phyloP scores from a whole-genome alignment of 2,329 filamentous ascomycete species.

The Neophaeococcomyces aloes region DNA sequence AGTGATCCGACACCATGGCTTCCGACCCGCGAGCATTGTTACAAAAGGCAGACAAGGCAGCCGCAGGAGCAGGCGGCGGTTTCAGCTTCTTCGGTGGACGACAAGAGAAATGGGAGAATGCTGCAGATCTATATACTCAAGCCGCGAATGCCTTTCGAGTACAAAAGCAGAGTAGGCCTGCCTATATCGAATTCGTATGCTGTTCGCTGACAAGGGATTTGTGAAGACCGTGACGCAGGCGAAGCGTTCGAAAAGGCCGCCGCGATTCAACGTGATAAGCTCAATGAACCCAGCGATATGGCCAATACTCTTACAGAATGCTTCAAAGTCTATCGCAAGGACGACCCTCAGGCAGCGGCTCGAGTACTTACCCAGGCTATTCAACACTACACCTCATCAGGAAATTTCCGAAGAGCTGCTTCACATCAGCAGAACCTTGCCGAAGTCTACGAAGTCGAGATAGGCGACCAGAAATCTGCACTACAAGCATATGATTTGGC shows the following conservation, averaged over 20 bases:
- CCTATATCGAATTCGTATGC: neutral
- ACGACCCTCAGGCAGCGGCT: constrained; percentile 71
- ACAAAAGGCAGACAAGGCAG: constrained; percentile 79
- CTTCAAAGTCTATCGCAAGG: constrained; percentile 88
- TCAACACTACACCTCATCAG: constrained; percentile 74
- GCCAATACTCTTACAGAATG: constrained; percentile 82
- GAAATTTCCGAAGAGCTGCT: constrained; percentile 83
- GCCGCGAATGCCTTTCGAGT: constrained; percentile 87
- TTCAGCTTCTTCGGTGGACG: constrained; percentile 84
- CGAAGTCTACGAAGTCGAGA: constrained; percentile 72
- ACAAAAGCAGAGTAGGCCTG: constrained; percentile 62
- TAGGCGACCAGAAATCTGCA: constrained; percentile 67
- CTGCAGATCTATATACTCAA: constrained; percentile 75
- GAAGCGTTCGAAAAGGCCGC: constrained; percentile 79
- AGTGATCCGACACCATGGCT: constrained; percentile 43
- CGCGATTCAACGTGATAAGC: constrained; percentile 63
- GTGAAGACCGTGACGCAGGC: constrained; percentile 69
- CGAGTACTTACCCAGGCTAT: constrained; percentile 71
- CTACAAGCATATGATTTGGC: constrained; percentile 76
- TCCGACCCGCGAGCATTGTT: constrained; percentile 69
- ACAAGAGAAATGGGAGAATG: constrained; percentile 80
- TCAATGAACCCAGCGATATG: constrained; percentile 87
- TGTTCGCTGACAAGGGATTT: neutral
- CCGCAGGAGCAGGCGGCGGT: constrained; percentile 61
- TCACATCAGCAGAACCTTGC: constrained; percentile 82